These are phyloP conservation scores for Macrolepiota dolichaula DNA, from an alignment of 768 basidiomycete species.

Conservation along the genomic window DNA sequence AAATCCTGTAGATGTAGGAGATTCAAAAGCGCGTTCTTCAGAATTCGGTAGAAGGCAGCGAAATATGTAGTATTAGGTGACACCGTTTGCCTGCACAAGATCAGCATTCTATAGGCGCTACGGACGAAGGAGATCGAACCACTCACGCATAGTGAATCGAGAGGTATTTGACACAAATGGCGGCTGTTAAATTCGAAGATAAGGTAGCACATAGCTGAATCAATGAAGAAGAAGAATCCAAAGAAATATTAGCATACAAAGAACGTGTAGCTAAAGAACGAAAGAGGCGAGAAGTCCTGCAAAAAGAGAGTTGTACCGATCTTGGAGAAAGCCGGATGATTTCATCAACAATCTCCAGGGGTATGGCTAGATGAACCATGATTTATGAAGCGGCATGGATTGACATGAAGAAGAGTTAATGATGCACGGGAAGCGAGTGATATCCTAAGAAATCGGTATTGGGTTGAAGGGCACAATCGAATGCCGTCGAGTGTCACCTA, in stretches of 20 bases:
- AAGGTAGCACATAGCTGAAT: constrained; percentile 33
- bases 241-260: constrained; percentile 30
- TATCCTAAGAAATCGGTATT: background rate
- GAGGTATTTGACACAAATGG: constrained; percentile 27
- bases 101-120: background rate
- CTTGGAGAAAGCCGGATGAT: constrained; percentile 27
- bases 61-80: constrained; percentile 19
- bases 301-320: constrained; percentile 27
- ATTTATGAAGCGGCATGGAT: constrained; percentile 2
- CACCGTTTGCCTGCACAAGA: constrained; percentile 11
- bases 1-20: constrained; percentile 27
- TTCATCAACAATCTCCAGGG: constrained; percentile 32
- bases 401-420: background rate
- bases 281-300: constrained; percentile 30
- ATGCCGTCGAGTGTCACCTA: background rate
- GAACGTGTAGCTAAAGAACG: constrained; percentile 27
- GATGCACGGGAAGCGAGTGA: background rate
- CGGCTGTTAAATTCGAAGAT: constrained; percentile 21
- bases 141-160: constrained; percentile 33
- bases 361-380: constrained; percentile 18
- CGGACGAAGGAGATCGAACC: background rate
- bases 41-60: constrained; percentile 27
- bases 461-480: background rate
- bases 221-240: constrained; percentile 24
- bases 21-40: constrained; percentile 24